Evolutionary conservation across 1,284 basidiomycete species (phyloP).

Genomic region (Flammula alnicola): DNA sequence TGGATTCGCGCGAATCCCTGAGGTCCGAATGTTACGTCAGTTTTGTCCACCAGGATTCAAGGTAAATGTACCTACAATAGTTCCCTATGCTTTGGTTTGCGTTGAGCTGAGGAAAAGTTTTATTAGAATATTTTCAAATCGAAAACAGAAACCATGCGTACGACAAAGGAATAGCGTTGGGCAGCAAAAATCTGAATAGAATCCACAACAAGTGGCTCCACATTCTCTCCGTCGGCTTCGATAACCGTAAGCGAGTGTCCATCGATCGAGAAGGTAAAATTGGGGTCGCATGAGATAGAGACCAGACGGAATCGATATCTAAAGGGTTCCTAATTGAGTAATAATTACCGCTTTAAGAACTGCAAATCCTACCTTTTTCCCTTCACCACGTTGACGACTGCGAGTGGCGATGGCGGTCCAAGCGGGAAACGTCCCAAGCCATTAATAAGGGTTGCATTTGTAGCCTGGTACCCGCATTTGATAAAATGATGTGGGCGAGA

Average conservation of each 20-base stretch:
- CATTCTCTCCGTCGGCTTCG: conserved; percentile 54
- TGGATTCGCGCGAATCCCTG: conserved; percentile 27
- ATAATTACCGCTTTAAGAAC: background rate
- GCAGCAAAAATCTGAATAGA: conserved; percentile 37
- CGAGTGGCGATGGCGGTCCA: conserved; percentile 30
- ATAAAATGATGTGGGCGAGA: no score
- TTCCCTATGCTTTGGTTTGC: conserved; percentile 19
- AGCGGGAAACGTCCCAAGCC: conserved; percentile 41
- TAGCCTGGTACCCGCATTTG: background rate
- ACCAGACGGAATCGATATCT: conserved; percentile 57
- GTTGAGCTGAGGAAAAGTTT: no score
- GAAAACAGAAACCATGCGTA: no score
- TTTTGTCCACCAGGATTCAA: no score
- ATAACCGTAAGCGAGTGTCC: conserved; percentile 39
- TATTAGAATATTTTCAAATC: no score
- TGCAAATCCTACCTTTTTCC: conserved; percentile 28
- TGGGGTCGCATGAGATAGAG: no score
- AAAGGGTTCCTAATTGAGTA: background rate
- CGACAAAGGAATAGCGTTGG: conserved; percentile 25
- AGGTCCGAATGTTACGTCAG: no score
- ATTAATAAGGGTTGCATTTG: conserved; percentile 40
- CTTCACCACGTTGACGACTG: conserved; percentile 33
- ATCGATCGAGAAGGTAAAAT: conserved; percentile 39
- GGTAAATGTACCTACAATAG: no score
- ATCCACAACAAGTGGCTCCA: conserved; percentile 45